Evolutionary conservation across 768 basidiomycete genomes (phyloP), one percentile per base, ranked within the genome.

Genomic region (Gymnopilus junonius): DNA sequence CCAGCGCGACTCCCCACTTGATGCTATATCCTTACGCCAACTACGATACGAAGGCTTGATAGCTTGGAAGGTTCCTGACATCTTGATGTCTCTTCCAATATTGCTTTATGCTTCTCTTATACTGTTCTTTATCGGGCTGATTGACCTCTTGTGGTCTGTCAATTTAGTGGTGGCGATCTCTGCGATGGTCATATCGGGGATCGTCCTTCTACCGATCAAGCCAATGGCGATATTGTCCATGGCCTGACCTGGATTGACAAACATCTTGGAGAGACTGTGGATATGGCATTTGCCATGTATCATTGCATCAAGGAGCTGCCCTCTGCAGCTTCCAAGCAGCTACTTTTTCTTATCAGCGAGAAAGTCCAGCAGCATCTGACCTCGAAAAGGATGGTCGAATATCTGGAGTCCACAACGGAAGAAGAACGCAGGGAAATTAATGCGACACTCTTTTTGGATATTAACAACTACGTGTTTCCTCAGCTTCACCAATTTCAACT

Each of bases 31-130:
- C 1, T 23, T 69, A 17, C 69, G 69, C 15, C 69, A 70, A 35
- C 56, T 69, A 42, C 68, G 71, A 2, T 67, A 64, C 46, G 69
- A 72, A 20, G 68, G 69, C 12, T 46, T 72, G 27, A 45, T 62
- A 4, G 42, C 40, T 3, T 72, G 71, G 71, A 65, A 64, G 35
- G 69, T 72, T 14, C 71, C 69, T 11, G 20, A 58, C 2, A 66
- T 72, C 40, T 51, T 70, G 20, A 55, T 61, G 3, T 39, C 55
- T 5, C 61, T 72, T 4, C 65, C 69, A 1, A 42, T 72, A 11
- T 56, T 70, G 8, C 66, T 72, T 12, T 66, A 70, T n/a, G 39
- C 53, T 5, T 63, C 69, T 3, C 65, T 72, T 12, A 51, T 72
- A 3, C 61, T 70, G 5, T 72, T 72, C 23, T 70, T 70, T 21